Evolutionary conservation across 1,139 yeast genomes (phyloP).

Genomic region (Sugiyamaella novakii): DNA sequence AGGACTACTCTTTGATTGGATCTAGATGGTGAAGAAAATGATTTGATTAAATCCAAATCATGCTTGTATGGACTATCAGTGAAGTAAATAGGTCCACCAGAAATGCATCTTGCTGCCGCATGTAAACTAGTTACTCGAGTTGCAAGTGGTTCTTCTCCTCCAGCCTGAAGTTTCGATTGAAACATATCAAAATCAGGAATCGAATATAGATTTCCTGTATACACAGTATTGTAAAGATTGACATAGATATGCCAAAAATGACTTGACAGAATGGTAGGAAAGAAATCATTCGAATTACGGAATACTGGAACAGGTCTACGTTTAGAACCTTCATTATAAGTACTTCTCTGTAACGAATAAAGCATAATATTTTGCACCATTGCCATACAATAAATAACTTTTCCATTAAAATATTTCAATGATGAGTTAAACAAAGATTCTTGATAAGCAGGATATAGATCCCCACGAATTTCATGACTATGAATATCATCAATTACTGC

Average conservation of each 20-base stretch:
- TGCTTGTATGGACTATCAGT: slow-evolving; percentile 36
- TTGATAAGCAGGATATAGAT: slow-evolving; percentile 33
- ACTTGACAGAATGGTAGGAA: slow-evolving; percentile 33
- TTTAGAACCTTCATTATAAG: neutral
- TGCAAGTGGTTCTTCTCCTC: slow-evolving; percentile 19
- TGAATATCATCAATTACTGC: slow-evolving; percentile 34
- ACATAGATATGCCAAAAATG: slow-evolving; percentile 41
- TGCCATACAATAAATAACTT: slow-evolving; percentile 40
- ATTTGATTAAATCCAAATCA: slow-evolving; percentile 29
- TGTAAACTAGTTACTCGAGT: slow-evolving; percentile 31
- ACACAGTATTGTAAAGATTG: slow-evolving; percentile 35
- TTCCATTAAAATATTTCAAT: slow-evolving; percentile 32
- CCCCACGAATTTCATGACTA: slow-evolving; percentile 28
- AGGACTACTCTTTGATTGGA: slow-evolving; percentile 28
- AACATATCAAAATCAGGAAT: slow-evolving; percentile 42
- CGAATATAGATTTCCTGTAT: slow-evolving; percentile 34
- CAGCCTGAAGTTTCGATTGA: slow-evolving; percentile 31
- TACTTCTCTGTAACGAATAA: slow-evolving; percentile 24
- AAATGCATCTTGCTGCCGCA: slow-evolving; percentile 38
- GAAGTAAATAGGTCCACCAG: slow-evolving; percentile 41
- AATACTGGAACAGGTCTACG: slow-evolving; percentile 28
- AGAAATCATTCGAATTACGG: slow-evolving; percentile 39
- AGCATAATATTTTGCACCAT: slow-evolving; percentile 37
- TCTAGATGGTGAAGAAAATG: slow-evolving; percentile 29
- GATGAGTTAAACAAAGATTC: slow-evolving; percentile 34